These are phyloP conservation scores for Rosellinia necatrix DNA, from an alignment of 2,329 filamentous ascomycete species.

Conservation along the genomic window DNA sequence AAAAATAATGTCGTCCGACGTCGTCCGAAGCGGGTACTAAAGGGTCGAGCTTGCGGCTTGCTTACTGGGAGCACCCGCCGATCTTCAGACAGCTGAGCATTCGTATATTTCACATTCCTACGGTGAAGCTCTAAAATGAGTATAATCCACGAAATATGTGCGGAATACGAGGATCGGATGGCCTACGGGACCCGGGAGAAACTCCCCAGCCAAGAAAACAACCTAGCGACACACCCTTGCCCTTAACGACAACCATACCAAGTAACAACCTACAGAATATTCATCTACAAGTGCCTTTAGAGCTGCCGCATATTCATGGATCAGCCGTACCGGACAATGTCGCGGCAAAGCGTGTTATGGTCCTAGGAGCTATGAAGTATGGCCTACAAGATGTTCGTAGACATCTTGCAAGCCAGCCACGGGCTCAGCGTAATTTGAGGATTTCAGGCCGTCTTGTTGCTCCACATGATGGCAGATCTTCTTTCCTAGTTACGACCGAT, in stretches of 20 bases:
- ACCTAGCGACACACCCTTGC: not conserved
- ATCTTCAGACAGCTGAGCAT: not conserved
- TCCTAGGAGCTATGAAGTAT: conserved; percentile 8
- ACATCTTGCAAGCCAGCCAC: not conserved
- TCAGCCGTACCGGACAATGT: not conserved
- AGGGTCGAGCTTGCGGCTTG: not conserved
- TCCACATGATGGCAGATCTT: too few species aligned
- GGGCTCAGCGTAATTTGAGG: not conserved
- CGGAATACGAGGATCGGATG: not conserved
- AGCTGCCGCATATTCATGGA: not conserved
- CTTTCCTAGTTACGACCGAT: too few species aligned
- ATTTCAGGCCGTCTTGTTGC: too few species aligned
- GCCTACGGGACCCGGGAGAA: not conserved
- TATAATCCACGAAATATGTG: not conserved
- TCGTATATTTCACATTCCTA: not conserved
- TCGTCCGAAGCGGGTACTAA: not conserved
- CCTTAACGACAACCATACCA: not conserved
- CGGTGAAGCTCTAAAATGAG: too few species aligned
- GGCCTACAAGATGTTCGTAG: not conserved
- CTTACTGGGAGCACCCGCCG: not conserved
- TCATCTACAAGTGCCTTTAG: not conserved
- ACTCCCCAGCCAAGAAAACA: not conserved
- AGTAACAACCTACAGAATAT: not conserved
- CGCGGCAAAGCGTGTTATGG: too few species aligned
- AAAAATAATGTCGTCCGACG: not conserved